phyloP scores from a whole-genome alignment of 169 alveolate species.

The Fabrea salina region DNA sequence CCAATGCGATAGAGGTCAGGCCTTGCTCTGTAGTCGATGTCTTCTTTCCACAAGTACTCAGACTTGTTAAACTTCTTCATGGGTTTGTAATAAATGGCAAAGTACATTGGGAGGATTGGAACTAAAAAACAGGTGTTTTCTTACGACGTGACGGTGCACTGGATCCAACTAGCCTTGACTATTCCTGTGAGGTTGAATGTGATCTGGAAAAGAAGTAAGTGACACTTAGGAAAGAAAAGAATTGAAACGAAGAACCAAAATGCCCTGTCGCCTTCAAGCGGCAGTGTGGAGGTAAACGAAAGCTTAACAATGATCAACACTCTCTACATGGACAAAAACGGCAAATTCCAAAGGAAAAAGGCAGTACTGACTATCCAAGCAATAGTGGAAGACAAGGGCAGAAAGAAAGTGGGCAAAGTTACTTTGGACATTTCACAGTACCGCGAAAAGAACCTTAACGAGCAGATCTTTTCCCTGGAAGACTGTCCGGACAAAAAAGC shows the following conservation, averaged over 20 bases:
- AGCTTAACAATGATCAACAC: slow-evolving; percentile 33
- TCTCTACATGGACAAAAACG: slow-evolving; percentile 20
- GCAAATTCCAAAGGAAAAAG: slow-evolving; percentile 17
- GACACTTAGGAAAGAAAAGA: slow-evolving; percentile 23
- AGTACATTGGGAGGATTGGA: slow-evolving; percentile 14
- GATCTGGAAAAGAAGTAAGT: slow-evolving; percentile 24
- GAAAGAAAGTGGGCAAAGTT: slow-evolving; percentile 6
- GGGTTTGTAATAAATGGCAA: too few relatives aligned
- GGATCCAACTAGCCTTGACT: background rate
- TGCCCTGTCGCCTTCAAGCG: slow-evolving; percentile 36
- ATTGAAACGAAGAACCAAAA: slow-evolving; percentile 22
- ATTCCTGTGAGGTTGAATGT: slow-evolving; percentile 15
- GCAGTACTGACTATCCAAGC: slow-evolving; percentile 31
- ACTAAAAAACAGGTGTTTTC: slow-evolving; percentile 18
- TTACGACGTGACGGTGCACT: slow-evolving; percentile 19
- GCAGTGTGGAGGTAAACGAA: slow-evolving; percentile 13
- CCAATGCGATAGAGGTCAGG: too few relatives aligned
- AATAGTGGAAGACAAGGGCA: slow-evolving; percentile 25
- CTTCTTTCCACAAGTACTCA: too few relatives aligned
- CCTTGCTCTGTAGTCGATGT: too few relatives aligned
- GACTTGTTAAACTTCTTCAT: too few relatives aligned
- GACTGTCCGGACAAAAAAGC: slow-evolving; percentile 30
- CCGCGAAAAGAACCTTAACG: background rate
- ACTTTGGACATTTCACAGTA: slow-evolving; percentile 14
- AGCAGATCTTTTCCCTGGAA: slow-evolving; percentile 22